Evolutionary conservation across 352 stramenopile species (phyloP), one percentile per base, ranked within the genome.

Genomic region (Phytophthora palmivora): DNA sequence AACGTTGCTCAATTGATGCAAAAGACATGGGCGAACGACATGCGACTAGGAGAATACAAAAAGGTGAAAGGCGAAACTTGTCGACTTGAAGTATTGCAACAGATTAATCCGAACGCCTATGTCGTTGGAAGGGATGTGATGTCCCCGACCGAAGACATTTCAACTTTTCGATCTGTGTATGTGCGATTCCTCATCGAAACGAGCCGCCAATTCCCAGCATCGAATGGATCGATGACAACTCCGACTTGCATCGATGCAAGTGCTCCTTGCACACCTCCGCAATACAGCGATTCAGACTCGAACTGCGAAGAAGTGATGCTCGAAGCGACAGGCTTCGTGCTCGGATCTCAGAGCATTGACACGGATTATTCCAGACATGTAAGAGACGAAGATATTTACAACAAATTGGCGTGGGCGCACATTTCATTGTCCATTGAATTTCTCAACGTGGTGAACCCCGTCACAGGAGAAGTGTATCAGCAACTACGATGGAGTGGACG

Each of bases 11-110:
- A 59, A 3, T 28, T 79, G 30, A 71, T 77, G 68, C 55, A 72
- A 28, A 77, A 78, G 52, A 78, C 70, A 16, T 84, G 75, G 75
- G 55, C 59, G 12, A 72, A 76, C n/a, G 68, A 84, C 46, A 66
- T 78, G 51, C 49, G 68, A 7, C 69, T 81, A 6, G 60, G 70
- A 2, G 53, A 68, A 19, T 77, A 72, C 52, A 63, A 71, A 22
- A 74, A 73, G 38, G 70, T 83, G 28, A 80, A 79, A 42, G 63
- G 60, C 37, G 71, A 83, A 46, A 78, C 72, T 15, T 53, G 49
- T 10, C 68, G 72, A 0, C 42, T 84, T 6, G 59, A 81, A 39
- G 64, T 81, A 10, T 26, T 84, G 21, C 74, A 84, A 22, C 56
- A 68, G 22, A 48, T 74, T 24, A 68, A 70, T 10, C 59, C 64